Evolutionary conservation across 2,329 filamentous ascomycete species (phyloP).

Genomic region (Cordyceps fumosorosea): DNA sequence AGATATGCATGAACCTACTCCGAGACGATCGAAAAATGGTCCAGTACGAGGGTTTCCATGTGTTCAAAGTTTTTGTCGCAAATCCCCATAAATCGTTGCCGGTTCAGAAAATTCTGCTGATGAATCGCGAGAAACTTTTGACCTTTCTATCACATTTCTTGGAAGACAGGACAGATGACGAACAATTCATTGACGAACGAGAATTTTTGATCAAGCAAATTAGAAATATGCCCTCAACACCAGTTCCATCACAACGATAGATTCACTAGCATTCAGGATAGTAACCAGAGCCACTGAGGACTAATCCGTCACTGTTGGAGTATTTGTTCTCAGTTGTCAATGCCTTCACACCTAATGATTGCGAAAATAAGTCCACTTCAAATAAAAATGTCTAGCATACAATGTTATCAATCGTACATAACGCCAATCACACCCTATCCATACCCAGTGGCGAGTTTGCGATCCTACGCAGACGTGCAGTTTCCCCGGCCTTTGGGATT

Average conservation of each 20-base stretch:
- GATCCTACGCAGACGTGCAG: not conserved
- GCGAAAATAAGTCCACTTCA: not conserved
- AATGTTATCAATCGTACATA: not conserved
- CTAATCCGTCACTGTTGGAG: not conserved
- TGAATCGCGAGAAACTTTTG: conserved; percentile 88
- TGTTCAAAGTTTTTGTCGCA: conserved; percentile 99
- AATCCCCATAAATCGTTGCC: conserved; percentile 97
- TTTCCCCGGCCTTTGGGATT: no score
- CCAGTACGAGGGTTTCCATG: conserved; percentile 97
- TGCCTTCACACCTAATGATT: not conserved
- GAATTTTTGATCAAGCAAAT: conserved; percentile 97
- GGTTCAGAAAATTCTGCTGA: conserved; percentile 90
- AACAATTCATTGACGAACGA: conserved; percentile 97
- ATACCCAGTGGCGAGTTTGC: not conserved
- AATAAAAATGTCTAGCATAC: not conserved
- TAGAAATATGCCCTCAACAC: conserved; percentile 55
- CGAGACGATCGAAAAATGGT: conserved; percentile 98
- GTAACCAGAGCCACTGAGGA: not conserved
- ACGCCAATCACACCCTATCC: conserved; percentile 6
- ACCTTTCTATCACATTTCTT: conserved; percentile 87
- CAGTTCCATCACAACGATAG: conserved; percentile 45
- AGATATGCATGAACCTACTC: conserved; percentile 96
- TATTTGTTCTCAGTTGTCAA: not conserved
- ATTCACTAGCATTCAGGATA: not conserved
- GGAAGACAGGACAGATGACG: conserved; percentile 91